Conservation (phyloP, 2,329 filamentous ascomycete genomes). For the Pseudogymnoascus sp. region DNA sequence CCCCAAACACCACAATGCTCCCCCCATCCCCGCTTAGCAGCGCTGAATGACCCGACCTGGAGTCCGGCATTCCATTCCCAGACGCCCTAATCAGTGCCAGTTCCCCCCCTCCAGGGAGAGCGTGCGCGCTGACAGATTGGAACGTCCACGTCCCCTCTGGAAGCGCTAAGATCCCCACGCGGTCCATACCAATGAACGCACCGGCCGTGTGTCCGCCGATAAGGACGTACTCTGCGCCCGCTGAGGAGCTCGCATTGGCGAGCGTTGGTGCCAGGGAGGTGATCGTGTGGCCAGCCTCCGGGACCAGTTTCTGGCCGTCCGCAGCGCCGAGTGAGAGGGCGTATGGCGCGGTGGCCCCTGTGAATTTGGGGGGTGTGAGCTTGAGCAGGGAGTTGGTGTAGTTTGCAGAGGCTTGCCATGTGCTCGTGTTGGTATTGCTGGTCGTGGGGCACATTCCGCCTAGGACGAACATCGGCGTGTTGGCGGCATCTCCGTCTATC, state of each 20-base stretch:
- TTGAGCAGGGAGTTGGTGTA: slow-evolving; percentile 76
- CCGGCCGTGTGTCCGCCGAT: slow-evolving; percentile 74
- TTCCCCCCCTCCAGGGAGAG: slow-evolving; percentile 34
- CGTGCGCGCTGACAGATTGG: slow-evolving; percentile 49
- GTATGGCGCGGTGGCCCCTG: slow-evolving; percentile 29
- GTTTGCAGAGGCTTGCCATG: slow-evolving; percentile 59
- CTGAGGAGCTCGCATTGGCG: slow-evolving; percentile 53
- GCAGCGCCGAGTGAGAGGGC: slow-evolving; percentile 37
- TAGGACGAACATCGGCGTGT: slow-evolving; percentile 42
- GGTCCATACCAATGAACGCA: slow-evolving; percentile 92
- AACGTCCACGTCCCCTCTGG: slow-evolving; percentile 85
- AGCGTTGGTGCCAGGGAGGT: slow-evolving; percentile 64
- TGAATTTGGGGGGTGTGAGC: slow-evolving; percentile 43
- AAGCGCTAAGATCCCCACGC: slow-evolving; percentile 75
- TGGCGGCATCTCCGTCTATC: slow-evolving; percentile 23
- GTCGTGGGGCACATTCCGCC: slow-evolving; percentile 76
- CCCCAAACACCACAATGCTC: slow-evolving; percentile 71
- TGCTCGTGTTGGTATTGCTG: slow-evolving; percentile 33
- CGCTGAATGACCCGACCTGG: slow-evolving; percentile 81
- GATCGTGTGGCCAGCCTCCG: slow-evolving; percentile 80
- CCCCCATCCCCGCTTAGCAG: slow-evolving; percentile 70
- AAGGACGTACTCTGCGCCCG: slow-evolving; percentile 65
- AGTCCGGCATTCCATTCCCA: slow-evolving; percentile 47
- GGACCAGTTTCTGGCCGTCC: slow-evolving; percentile 55
- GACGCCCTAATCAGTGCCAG: slow-evolving; percentile 36